These are phyloP conservation scores for Diospyros lotus DNA, from an alignment of 148 eudicot species.

Conservation along the genomic window DNA sequence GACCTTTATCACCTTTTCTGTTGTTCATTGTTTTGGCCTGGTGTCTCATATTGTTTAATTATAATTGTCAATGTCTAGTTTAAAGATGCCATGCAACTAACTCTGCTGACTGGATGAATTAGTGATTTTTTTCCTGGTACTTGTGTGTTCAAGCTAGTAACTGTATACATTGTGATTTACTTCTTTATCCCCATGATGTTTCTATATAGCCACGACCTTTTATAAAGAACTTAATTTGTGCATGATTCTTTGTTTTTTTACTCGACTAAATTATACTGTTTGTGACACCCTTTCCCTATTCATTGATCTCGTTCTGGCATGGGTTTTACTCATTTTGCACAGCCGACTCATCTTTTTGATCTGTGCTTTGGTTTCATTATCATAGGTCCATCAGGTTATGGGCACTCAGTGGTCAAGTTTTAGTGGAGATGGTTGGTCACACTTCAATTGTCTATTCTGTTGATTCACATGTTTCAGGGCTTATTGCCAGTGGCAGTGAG, in stretches of 20 bases:
- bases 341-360: neutral
- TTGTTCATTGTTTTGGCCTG: neutral
- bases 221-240: neutral
- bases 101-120: neutral
- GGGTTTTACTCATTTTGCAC: neutral
- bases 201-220: neutral
- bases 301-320: neutral
- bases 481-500: constrained; percentile 93
- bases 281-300: neutral
- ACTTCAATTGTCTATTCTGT: constrained; percentile 92
- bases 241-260: constrained; percentile 6
- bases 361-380: constrained; percentile 10
- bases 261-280: neutral
- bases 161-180: neutral
- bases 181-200: neutral
- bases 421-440: constrained; percentile 98
- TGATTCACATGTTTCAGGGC: constrained; percentile 79
- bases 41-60: neutral
- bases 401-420: constrained; percentile 76
- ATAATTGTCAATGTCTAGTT: neutral
- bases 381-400: constrained; percentile 83
- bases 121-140: neutral
- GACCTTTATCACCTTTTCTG: neutral
- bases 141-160: neutral
- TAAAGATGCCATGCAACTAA: neutral